Evolutionary conservation across 345 rosid species (phyloP).

Genomic region (Gossypium australe): DNA sequence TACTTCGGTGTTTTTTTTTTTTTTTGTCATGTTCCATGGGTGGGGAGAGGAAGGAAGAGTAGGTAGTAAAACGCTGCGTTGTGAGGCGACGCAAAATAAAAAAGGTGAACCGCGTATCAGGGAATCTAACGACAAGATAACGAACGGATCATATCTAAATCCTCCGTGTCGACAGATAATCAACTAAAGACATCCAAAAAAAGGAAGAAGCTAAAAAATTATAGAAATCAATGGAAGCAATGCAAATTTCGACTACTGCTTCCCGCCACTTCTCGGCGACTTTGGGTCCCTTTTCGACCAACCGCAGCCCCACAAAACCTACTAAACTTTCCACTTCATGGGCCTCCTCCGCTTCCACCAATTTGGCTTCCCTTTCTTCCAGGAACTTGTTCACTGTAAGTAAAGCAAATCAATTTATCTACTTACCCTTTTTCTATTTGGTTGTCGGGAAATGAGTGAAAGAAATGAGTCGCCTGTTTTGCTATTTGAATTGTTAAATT

Average conservation of each 20-base stretch:
- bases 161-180: neutral
- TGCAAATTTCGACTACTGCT: conserved; percentile 36
- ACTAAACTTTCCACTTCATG: conserved; percentile 36
- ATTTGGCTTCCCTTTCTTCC: conserved; percentile 44
- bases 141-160: conserved; percentile 17
- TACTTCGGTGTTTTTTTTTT: too few species aligned
- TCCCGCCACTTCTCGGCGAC: conserved; percentile 41
- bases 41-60: neutral
- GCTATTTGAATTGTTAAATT: neutral
- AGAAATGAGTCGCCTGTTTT: neutral
- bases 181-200: neutral
- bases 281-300: conserved; percentile 20
- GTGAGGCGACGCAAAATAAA: neutral
- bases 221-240: conserved; percentile 40
- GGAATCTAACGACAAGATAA: neutral
- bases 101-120: conserved; percentile 7
- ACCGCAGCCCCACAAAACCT: conserved; percentile 20
- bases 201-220: neutral
- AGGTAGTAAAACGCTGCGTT: neutral
- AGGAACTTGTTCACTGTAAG: conserved; percentile 51
- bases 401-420: neutral
- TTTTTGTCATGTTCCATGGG: neutral
- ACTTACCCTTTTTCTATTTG: neutral
- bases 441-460: neutral
- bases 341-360: conserved; percentile 37